phyloP scores from a whole-genome alignment of 495 filamentous ascomycete species.

The Neurospora cerealis region DNA sequence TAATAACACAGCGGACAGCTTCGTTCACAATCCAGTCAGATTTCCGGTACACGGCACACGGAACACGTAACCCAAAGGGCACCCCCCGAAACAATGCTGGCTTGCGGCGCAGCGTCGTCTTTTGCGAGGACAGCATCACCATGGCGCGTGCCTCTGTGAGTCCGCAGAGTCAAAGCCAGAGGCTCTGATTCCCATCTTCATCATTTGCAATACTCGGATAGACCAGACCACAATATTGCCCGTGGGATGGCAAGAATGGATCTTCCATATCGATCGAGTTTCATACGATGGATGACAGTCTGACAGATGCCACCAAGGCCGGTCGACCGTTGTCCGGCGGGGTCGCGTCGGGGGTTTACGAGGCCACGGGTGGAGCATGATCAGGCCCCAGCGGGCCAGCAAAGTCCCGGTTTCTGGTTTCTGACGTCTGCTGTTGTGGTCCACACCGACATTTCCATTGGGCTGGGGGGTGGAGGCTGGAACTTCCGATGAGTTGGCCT shows the following conservation, averaged over 20 bases:
- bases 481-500: conserved; percentile 15
- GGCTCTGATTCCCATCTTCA: background rate
- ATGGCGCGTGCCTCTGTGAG: background rate
- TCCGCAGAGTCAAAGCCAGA: background rate
- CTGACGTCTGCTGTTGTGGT: background rate
- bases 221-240: background rate
- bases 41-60: background rate
- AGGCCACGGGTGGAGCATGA: background rate
- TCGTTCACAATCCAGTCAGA: background rate
- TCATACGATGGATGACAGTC: background rate
- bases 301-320: background rate
- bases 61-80: background rate
- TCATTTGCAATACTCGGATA: background rate
- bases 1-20: background rate
- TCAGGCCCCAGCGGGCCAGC: background rate
- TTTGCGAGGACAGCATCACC: background rate
- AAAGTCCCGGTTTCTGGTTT: background rate
- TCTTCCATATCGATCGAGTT: background rate
- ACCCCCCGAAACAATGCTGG: background rate
- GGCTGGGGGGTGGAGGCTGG: conserved; percentile 16
- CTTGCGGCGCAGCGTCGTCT: background rate
- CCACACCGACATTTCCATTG: conserved; percentile 26
- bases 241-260: background rate
- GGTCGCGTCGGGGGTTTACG: background rate
- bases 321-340: background rate